Conservation (phyloP, 495 filamentous ascomycete genomes). For the Xylaria nigripes region DNA sequence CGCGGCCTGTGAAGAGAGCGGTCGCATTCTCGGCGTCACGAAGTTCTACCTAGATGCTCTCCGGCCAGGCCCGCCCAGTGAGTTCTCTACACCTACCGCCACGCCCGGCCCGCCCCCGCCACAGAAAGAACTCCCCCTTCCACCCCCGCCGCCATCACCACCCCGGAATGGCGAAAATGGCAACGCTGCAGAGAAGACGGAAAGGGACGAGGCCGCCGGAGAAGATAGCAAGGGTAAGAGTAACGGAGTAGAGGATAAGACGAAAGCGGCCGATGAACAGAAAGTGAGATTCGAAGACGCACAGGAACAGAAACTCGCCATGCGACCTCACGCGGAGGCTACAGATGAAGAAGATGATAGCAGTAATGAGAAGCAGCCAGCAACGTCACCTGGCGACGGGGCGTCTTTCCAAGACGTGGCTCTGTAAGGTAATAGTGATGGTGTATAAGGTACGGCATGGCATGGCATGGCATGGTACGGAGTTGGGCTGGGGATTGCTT, state of each 20-base stretch:
- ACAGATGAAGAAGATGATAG: background rate
- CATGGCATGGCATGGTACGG: background rate
- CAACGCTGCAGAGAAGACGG: slow-evolving; percentile 10
- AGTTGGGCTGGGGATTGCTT: background rate
- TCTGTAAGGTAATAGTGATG: background rate
- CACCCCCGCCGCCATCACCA: slow-evolving; percentile 24
- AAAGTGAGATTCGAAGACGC: slow-evolving; percentile 48
- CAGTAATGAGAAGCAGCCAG: slow-evolving; percentile 24
- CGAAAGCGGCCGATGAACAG: slow-evolving; percentile 41
- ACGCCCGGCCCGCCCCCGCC: slow-evolving; percentile 15
- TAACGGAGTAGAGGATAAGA: slow-evolving; percentile 26
- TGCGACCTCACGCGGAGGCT: slow-evolving; percentile 25
- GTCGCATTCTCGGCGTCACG: slow-evolving; percentile 86
- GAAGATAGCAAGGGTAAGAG: slow-evolving; percentile 23
- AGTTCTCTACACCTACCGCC: slow-evolving; percentile 20
- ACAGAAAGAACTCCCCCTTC: slow-evolving; percentile 33
- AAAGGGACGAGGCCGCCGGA: slow-evolving; percentile 12
- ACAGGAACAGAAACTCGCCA: slow-evolving; percentile 41
- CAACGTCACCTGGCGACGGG: slow-evolving; percentile 26
- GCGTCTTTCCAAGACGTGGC: slow-evolving; percentile 14
- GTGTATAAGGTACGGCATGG: background rate
- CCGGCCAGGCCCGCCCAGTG: slow-evolving; percentile 27
- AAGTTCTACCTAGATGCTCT: slow-evolving; percentile 87
- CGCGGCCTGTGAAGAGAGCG: slow-evolving; percentile 85
- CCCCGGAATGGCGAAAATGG: slow-evolving; percentile 15